These are phyloP conservation scores for Colletotrichum nymphaeae DNA, from an alignment of 2,329 filamentous ascomycete genomes.

Conservation along the genomic window DNA sequence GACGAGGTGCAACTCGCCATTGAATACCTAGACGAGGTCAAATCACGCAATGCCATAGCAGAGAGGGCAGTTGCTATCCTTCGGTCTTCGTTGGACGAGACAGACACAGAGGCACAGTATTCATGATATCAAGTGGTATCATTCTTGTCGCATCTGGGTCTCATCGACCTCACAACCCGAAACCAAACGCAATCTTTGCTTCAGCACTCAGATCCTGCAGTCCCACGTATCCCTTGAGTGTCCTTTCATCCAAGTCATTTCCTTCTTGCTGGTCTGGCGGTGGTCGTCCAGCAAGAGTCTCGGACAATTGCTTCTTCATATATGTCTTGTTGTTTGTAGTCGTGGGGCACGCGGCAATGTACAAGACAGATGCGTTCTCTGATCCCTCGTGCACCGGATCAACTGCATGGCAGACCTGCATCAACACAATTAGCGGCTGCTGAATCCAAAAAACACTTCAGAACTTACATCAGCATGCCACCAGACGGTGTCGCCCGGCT, in stretches of 20 bases:
- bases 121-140: neutral
- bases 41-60: conserved; percentile 23
- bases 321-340: conserved; percentile 42
- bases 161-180: neutral
- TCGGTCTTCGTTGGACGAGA: neutral
- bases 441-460: neutral
- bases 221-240: conserved; percentile 22
- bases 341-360: conserved; percentile 49
- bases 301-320: conserved; percentile 37
- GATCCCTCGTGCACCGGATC: conserved; percentile 49
- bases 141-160: neutral
- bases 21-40: conserved; percentile 20
- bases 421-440: neutral
- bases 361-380: conserved; percentile 47
- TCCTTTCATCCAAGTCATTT: conserved; percentile 39
- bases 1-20: conserved; percentile 18
- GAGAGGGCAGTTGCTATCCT: neutral
- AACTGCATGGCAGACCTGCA: conserved; percentile 51
- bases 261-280: conserved; percentile 55
- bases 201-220: neutral
- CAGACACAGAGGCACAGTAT: too few relatives aligned
- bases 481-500: conserved; percentile 53
- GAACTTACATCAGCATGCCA: conserved; percentile 52
- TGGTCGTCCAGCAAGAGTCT: conserved; percentile 52
- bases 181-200: conserved; percentile 25